Percentiles rank a stretch among this genome's conserved stretches.
phyloP scores from a whole-genome alignment of 805 yeast species.

The Candida ascalaphidarum region DNA sequence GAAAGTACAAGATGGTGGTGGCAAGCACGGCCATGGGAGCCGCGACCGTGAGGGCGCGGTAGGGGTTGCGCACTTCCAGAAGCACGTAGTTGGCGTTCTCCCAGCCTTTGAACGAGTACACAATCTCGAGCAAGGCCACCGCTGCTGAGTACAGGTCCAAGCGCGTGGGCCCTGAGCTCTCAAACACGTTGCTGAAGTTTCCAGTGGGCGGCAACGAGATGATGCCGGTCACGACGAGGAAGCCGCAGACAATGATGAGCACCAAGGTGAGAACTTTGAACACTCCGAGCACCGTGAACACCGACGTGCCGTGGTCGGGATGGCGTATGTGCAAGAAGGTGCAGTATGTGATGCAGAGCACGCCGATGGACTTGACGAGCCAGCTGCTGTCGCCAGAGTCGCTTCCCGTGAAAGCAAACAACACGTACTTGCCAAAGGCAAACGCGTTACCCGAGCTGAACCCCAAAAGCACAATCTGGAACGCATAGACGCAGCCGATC shows the following conservation, averaged over 20 bases:
- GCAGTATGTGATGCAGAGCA: slow-evolving; percentile 37
- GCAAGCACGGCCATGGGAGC: slow-evolving; percentile 51
- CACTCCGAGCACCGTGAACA: slow-evolving; percentile 47
- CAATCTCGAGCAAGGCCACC: slow-evolving; percentile 49
- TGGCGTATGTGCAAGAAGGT: slow-evolving; percentile 38
- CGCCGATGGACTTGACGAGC: slow-evolving; percentile 41
- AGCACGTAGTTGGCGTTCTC: slow-evolving; percentile 60
- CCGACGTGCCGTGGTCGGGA: slow-evolving; percentile 41
- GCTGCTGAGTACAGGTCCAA: slow-evolving; percentile 38
- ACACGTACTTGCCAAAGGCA: slow-evolving; percentile 55
- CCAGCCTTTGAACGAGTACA: slow-evolving; percentile 65
- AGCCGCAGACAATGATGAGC: slow-evolving; percentile 41
- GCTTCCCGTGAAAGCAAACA: slow-evolving; percentile 25
- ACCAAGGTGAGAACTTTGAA: slow-evolving; percentile 44
- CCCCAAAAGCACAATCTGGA: slow-evolving; percentile 48
- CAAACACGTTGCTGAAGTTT: slow-evolving; percentile 28
- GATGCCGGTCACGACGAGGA: slow-evolving; percentile 26
- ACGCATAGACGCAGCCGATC: slow-evolving; percentile 34
- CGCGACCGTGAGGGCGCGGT: slow-evolving; percentile 46
- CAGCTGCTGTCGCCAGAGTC: slow-evolving; percentile 15
- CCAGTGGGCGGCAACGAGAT: slow-evolving; percentile 9
- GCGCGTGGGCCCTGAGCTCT: slow-evolving; percentile 4
- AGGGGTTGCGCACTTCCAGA: slow-evolving; percentile 50
- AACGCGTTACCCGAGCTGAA: slow-evolving; percentile 56
- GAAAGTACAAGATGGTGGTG: slow-evolving; percentile 45